Evolutionary conservation across 192 early-diverging fungal genomes (phyloP), one percentile per base, ranked within the genome.

Genomic region (Helicostylum pulchrum): DNA sequence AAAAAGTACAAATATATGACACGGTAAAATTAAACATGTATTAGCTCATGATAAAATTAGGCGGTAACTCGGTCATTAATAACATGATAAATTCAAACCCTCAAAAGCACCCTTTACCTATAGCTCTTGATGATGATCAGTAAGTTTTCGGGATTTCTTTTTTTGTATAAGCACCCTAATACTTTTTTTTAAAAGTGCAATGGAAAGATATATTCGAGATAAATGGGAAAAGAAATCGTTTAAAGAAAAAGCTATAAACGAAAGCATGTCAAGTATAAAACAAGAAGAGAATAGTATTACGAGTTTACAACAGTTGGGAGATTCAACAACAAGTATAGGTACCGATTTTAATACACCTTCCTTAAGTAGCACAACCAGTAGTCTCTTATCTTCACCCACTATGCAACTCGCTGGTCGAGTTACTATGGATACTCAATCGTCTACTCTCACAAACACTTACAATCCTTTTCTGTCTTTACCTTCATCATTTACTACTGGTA

Each of bases 201-300:
- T 96, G 81, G 93, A 95, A 67, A 77, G 80, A 44, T 95, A 87
- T 61, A 94, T 98, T 57, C 87, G 93, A 31, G 83, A 93, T 77
- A 98, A 98, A 77, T 98, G 95, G 75, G 92, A 96, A 66, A 85
- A 73, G 56, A 86, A 81, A 36, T 68, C 49, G 20, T 67, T 67
- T 61, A 46, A 59, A 61, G 66, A 55, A 12, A 31, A 26, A 26
- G 26, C 2, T 26, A 26, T 26, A 26, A n/a, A n/a, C n/a, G n/a
- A n/a, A n/a, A 26, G 26, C 26, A 26, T 32, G 45, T 10, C 36
- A 39, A 6, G 5, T 39, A 39, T 10, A 39, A 6, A 6, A 39
- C 36, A 6, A 39, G 9, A 39, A 39, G 36, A 39, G 36, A 10
- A 39, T 39, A 39, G 9, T 39, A 39, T 39, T 39, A 39, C 36